Percentiles rank a stretch among this genome's conserved stretches.
These are phyloP conservation scores for Dipodascopsis tothii DNA, from an alignment of 805 yeast genomes.

Conservation along the genomic window DNA sequence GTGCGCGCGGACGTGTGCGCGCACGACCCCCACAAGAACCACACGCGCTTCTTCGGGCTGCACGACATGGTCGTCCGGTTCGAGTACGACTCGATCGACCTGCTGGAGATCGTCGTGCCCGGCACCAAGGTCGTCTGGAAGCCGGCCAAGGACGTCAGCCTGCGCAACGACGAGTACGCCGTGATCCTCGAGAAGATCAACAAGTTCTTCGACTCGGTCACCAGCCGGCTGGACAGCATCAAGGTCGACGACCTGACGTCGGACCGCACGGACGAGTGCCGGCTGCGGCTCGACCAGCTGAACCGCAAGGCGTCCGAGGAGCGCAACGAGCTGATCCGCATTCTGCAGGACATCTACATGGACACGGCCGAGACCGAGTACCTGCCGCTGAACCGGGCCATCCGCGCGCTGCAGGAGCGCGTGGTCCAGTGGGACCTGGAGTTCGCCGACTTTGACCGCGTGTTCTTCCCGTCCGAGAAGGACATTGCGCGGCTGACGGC, in stretches of 20 bases:
- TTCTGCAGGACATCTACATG: slow-evolving; percentile 47
- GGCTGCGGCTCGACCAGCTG: slow-evolving; percentile 49
- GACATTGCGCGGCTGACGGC: slow-evolving; percentile 89
- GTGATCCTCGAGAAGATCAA: slow-evolving; percentile 47
- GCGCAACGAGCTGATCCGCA: slow-evolving; percentile 36
- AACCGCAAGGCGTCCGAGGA: slow-evolving; percentile 49
- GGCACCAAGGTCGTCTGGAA: slow-evolving; percentile 62
- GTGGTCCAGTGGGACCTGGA: slow-evolving; percentile 85
- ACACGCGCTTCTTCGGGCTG: slow-evolving; percentile 74
- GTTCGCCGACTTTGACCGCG: slow-evolving; percentile 69
- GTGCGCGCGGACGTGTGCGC: slow-evolving; percentile 60
- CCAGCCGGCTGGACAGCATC: slow-evolving; percentile 64
- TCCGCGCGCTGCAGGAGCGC: slow-evolving; percentile 66
- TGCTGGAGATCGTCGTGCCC: slow-evolving; percentile 75
- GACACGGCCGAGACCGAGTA: slow-evolving; percentile 56
- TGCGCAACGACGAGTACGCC: slow-evolving; percentile 57
- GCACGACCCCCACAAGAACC: slow-evolving; percentile 77
- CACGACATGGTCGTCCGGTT: slow-evolving; percentile 71
- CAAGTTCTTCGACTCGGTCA: slow-evolving; percentile 64
- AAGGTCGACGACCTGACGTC: slow-evolving; percentile 65
- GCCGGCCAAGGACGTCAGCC: slow-evolving; percentile 57
- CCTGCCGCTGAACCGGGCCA: slow-evolving; percentile 58
- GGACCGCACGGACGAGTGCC: slow-evolving; percentile 67
- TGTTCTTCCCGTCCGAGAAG: slow-evolving; percentile 80
- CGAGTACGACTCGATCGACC: slow-evolving; percentile 67